Evolutionary conservation across 2,329 filamentous ascomycete species (phyloP), one percentile per base, ranked within the genome.

Genomic region (Blastomyces percursus): DNA sequence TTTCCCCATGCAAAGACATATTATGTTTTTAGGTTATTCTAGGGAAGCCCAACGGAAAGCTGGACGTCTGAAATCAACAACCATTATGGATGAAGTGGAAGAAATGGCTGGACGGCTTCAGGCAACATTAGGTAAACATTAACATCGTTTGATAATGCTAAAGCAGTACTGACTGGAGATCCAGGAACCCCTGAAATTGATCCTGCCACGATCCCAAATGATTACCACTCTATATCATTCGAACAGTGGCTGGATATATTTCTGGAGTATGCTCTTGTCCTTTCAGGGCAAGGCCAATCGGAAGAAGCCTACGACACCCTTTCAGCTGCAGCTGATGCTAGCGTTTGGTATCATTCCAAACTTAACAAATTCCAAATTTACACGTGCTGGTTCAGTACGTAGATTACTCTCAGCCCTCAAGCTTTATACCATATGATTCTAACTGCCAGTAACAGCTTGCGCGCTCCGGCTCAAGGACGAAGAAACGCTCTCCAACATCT

Each of bases 181-280:
- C 38, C 48, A 66, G 66, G 65, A 27, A 61, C 62, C 6, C 61
- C 38, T 11, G 61, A 62, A 27, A 50, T 64, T 44, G 65, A 67
- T 32, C 60, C 60, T 19, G 60, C 61, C 9, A 62, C 61, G 46
- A 72, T 80, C 46, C 82, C 83, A 2, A 74, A 74, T 56, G 79
- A 82, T 64, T 92, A 91, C 71, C 87, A 90, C 67, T 89, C 88
- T 8, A 89, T 97, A 56, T 79, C 86, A 0, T 96, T 97, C 71
- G 81, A 86, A 63, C 82, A 86, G 56, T 99, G 94, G 94, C 82
- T 96, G 2, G 89, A 95, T 67, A 81, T 96, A 0, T 96, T 99
- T 71, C 82, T 95, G 44, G 89, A 94, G 70, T 95, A 95, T 71
- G 89, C 91, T 2, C 81, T 96, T 57, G 81, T 87, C 5, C 82